Conservation (phyloP, 164 flowering plant species). For the Vitis vinifera region ASM3070453v1 NC_081811.1:888501-889000, state of each 20-base stretch:
- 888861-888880: too few relatives aligned
- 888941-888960: too few relatives aligned
- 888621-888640: neutral
- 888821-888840: neutral
- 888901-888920: too few relatives aligned
- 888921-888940: too few relatives aligned
- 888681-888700: conserved; percentile 62
- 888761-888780: conserved; percentile 79
- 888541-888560: too few relatives aligned
- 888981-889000: too few relatives aligned
- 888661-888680: conserved; percentile 65
- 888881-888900: too few relatives aligned
- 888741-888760: conserved; percentile 91
- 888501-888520: neutral
- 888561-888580: neutral
- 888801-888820: neutral
- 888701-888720: conserved; percentile 88
- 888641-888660: conserved; percentile 35
- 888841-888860: neutral
- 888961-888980: too few relatives aligned
- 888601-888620: too few relatives aligned
- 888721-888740: conserved; percentile 92
- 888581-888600: too few relatives aligned
- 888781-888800: conserved; percentile 62
- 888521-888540: neutral